Evolutionary conservation across 1,139 yeast species (phyloP), one percentile per base, ranked within the genome.

Genomic region (Hyphopichia buzzinii): DNA sequence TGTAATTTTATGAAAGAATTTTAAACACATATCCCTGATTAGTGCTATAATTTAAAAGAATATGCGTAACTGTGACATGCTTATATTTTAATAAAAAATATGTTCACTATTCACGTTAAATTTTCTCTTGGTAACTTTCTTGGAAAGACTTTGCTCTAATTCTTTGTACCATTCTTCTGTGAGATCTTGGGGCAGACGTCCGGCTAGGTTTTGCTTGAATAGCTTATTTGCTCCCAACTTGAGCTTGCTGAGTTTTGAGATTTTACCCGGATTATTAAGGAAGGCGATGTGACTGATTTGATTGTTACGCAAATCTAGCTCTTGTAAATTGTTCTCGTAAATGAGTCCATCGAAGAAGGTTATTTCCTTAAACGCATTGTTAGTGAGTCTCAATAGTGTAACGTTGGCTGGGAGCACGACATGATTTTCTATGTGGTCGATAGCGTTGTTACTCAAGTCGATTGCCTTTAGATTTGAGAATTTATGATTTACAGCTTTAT

Each of bases 91-190:
- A 17, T 34, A 28, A 38, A 59, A 56, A 17, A 28, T 42, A 41
- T 62, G 68, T 26, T 52, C 39, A 30, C 57, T 48, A 41, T 60
- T 61, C 8, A 61, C 50, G 39, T 59, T 58, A 36, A 49, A 57
- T 37, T 57, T 58, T 25, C 53, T 38, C 25, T 48, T 42, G 3
- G 33, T 36, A 3, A 55, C 57, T 25, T 37, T 36, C 8, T 53
- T 45, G 0, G 59, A 58, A n/a, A 63, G 41, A 6, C 54, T 49
- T 2, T 16, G 13, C 31, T 59, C 64, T 21, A 64, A 38, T 1
- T 41, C 38, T n/a, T 46, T 46, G 41, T 62, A 64, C 32, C 62
- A 59, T 12, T 43, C 40, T 6, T 39, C 44, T 5, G 49, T 40
- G 23, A 46, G 33, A 30, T 44, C 23, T 19, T 10, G 23, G 37